Evolutionary conservation across 192 early-diverging fungal species (phyloP).

Genomic region (Endogone sp.): DNA sequence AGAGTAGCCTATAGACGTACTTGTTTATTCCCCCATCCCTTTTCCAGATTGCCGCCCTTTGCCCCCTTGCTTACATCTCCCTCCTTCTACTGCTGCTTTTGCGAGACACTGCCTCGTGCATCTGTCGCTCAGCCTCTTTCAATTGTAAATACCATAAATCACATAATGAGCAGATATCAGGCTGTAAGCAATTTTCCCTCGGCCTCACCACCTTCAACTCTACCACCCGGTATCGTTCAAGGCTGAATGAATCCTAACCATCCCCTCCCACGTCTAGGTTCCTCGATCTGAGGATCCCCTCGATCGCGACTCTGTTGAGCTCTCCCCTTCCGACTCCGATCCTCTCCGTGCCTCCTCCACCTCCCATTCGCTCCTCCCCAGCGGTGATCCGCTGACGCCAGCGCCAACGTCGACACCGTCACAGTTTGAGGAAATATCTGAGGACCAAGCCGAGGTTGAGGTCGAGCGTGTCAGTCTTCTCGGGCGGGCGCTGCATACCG

Average conservation of each 20-base stretch:
- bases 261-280: not conserved
- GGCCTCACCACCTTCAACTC: no score
- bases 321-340: constrained; percentile 1
- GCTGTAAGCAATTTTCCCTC: not conserved
- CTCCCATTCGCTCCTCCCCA: not conserved
- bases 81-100: no score
- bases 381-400: not conserved
- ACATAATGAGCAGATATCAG: constrained; percentile 14
- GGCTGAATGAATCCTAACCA: not conserved
- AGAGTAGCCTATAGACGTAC: no score
- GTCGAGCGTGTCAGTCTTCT: constrained; percentile 7
- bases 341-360: not conserved
- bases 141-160: not conserved
- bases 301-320: constrained; percentile 5
- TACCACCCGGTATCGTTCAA: not conserved
- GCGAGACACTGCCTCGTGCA: not conserved
- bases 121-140: not conserved
- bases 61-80: no score
- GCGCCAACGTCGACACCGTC: not conserved
- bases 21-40: no score
- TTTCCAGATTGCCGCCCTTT: no score
- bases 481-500: not conserved
- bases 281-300: constrained; percentile 14
- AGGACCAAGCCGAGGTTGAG: constrained; percentile 9
- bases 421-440: constrained; percentile 12